Percentiles rank a stretch among this genome's conserved stretches.
These are phyloP conservation scores for Cyclotella kingstonii DNA, from an alignment of 108 stramenopile genomes.

Conservation along the genomic window DNA sequence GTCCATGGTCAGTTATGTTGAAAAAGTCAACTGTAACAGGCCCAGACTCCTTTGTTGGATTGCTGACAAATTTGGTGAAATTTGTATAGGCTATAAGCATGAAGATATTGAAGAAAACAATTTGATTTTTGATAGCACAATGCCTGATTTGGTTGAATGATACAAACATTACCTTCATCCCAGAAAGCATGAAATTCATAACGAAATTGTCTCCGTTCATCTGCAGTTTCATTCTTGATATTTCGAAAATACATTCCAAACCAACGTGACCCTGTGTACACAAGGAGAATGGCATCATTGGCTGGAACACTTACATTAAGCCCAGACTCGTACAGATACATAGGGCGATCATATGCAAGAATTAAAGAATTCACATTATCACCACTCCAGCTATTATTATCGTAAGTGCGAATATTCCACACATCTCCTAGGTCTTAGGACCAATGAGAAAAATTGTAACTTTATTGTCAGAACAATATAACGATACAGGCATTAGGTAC, in stretches of 20 bases:
- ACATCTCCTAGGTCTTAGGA: neutral
- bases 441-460: neutral
- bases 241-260: conserved; percentile 4
- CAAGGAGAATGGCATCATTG: neutral
- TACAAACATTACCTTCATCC: conserved; percentile 1
- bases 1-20: conserved; percentile 3
- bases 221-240: neutral
- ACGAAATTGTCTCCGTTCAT: neutral
- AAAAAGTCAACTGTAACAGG: conserved; percentile 22
- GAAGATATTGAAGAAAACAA: neutral
- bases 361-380: neutral
- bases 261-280: conserved; percentile 21
- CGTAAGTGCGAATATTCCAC: neutral
- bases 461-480: neutral
- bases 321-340: conserved; percentile 9
- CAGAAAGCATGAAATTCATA: conserved; percentile 30
- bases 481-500: neutral
- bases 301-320: neutral
- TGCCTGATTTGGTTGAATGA: neutral
- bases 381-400: neutral
- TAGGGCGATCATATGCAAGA: conserved; percentile 17
- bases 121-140: neutral
- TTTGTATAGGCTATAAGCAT: conserved; percentile 5
- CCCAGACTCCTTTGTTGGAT: conserved; percentile 13
- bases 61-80: conserved; percentile 13